phyloP scores from a whole-genome alignment of 1,284 basidiomycete genomes.

The Ceratobasidium sp. region DNA sequence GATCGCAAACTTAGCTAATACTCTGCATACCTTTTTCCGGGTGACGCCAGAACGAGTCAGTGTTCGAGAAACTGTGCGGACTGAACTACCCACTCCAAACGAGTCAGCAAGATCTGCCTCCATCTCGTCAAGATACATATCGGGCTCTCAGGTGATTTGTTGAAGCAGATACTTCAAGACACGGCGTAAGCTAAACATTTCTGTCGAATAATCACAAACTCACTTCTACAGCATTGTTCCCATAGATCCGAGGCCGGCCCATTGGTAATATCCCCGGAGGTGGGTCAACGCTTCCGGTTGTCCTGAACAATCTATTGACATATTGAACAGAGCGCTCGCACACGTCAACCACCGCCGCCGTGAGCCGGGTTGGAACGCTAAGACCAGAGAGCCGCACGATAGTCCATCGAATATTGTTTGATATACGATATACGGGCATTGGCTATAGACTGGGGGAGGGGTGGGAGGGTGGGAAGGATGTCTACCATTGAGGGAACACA shows the following conservation, averaged over 20 bases:
- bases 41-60: constrained; percentile 34
- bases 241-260: background rate
- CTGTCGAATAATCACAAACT: too few relatives aligned
- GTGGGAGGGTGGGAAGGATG: too few relatives aligned
- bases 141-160: constrained; percentile 19
- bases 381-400: background rate
- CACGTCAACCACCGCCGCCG: background rate
- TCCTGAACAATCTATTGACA: too few relatives aligned
- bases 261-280: too few relatives aligned
- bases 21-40: constrained; percentile 34
- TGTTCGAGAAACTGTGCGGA: constrained; percentile 26
- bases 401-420: background rate
- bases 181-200: background rate
- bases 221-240: background rate
- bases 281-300: too few relatives aligned
- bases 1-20: too few relatives aligned
- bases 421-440: too few relatives aligned
- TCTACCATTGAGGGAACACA: too few relatives aligned
- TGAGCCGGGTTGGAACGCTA: background rate
- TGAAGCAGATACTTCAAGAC: constrained; percentile 31
- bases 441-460: too few relatives aligned
- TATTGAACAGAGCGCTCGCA: background rate
- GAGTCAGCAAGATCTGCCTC: too few relatives aligned
- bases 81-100: background rate
- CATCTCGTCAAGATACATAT: constrained; percentile 46